phyloP scores from a whole-genome alignment of 371 early-diverging fungal genomes.

The Gilbertella persicaria region DNA sequence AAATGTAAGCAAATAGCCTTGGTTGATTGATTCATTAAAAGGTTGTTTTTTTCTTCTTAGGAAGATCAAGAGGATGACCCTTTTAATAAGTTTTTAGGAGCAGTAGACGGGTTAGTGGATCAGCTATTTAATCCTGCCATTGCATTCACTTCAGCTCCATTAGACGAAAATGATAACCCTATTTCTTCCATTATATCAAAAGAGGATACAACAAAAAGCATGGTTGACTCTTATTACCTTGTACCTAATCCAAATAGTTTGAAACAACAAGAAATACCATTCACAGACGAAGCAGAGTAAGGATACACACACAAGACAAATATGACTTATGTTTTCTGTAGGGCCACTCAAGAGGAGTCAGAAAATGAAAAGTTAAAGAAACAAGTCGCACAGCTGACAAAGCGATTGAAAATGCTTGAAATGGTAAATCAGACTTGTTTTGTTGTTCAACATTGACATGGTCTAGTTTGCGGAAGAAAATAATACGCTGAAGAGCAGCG shows the following conservation, averaged over 20 bases:
- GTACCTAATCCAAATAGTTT: constrained; percentile 16
- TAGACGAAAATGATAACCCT: constrained; percentile 56
- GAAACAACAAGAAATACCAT: neutral
- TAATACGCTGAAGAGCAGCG: constrained; percentile 74
- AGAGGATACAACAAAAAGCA: constrained; percentile 12
- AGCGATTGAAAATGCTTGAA: constrained; percentile 67
- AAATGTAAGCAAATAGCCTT: constrained; percentile 13
- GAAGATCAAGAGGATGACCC: constrained; percentile 61
- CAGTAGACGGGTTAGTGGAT: constrained; percentile 71
- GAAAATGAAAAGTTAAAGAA: constrained; percentile 77
- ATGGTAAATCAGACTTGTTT: constrained; percentile 39
- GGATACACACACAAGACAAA: no score
- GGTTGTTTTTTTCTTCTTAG: constrained; percentile 7
- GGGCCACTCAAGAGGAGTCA: neutral
- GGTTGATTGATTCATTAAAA: neutral
- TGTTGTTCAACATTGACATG: neutral
- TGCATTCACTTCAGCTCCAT: constrained; percentile 73
- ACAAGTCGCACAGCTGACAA: constrained; percentile 63
- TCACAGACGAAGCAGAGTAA: no score
- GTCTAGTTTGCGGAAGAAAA: constrained; percentile 73
- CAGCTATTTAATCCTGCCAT: constrained; percentile 72
- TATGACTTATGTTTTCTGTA: no score
- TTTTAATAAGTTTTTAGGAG: constrained; percentile 84
- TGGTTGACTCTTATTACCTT: constrained; percentile 68
- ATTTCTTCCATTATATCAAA: constrained; percentile 7